phyloP scores from a whole-genome alignment of 23 red algal species.

The Gracilaria domingensis region DNA sequence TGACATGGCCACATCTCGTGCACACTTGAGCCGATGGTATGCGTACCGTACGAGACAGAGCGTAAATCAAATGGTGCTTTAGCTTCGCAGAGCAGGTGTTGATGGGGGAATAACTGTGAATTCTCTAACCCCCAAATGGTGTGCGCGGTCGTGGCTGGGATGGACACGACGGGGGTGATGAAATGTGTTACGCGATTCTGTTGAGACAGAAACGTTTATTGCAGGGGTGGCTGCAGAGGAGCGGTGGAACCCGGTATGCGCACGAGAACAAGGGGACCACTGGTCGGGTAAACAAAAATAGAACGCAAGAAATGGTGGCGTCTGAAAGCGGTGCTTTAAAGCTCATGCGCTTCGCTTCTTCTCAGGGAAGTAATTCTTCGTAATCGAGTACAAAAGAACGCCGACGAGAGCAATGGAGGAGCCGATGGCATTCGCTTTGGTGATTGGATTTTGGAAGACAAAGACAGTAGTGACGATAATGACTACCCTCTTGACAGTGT shows the following conservation, averaged over 20 bases:
- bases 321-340: not conserved
- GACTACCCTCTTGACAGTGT: slow-evolving; percentile 97
- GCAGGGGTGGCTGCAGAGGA: slow-evolving; percentile 17
- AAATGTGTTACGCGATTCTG: not conserved
- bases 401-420: slow-evolving; percentile 88
- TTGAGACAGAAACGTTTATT: not conserved
- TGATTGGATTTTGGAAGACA: slow-evolving; percentile 93
- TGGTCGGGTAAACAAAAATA: not conserved
- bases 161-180: not conserved
- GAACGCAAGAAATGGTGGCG: slow-evolving; percentile 5
- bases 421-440: slow-evolving; percentile 76
- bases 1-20: not conserved
- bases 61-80: not conserved
- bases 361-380: slow-evolving; percentile 95
- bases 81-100: not conserved
- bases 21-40: not conserved
- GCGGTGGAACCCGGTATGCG: not conserved
- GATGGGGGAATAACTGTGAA: too few relatives aligned
- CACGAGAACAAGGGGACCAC: not conserved
- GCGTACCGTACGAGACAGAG: not conserved
- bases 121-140: too few relatives aligned
- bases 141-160: too few relatives aligned
- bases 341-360: slow-evolving; percentile 38
- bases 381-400: slow-evolving; percentile 94
- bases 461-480: slow-evolving; percentile 91